Percentiles rank a stretch among this genome's conserved stretches.
Evolutionary conservation across 352 stramenopile genomes (phyloP).

Genomic region (Phytophthora crassamura): DNA sequence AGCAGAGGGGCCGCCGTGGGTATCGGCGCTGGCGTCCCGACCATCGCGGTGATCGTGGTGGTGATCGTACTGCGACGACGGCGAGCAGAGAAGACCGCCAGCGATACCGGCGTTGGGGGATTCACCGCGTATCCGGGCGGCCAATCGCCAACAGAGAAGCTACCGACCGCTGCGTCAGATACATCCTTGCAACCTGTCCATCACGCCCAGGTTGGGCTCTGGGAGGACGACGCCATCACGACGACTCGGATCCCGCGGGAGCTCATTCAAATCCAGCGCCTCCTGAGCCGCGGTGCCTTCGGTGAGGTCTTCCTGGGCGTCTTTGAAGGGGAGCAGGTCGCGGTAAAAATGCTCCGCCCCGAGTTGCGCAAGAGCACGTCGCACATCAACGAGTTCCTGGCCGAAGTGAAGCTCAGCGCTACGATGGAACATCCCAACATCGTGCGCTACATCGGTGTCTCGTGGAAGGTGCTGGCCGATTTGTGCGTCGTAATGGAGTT

Average conservation of each 20-base stretch:
- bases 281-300: constrained; percentile 34
- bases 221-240: constrained; percentile 34
- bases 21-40: neutral
- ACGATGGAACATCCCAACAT: constrained; percentile 29
- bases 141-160: neutral
- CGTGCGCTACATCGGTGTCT: constrained; percentile 26
- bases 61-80: neutral
- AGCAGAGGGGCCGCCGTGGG: too few relatives aligned
- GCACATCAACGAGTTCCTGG: constrained; percentile 33
- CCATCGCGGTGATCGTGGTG: constrained; percentile 1
- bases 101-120: neutral
- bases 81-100: neutral
- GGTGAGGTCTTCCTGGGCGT: constrained; percentile 37
- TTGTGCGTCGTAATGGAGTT: constrained; percentile 44
- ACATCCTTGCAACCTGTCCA: too few relatives aligned
- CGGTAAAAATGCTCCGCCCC: constrained; percentile 40
- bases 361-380: constrained; percentile 21
- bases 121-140: neutral
- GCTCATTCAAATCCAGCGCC: constrained; percentile 11
- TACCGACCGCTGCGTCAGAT: neutral
- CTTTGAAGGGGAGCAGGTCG: constrained; percentile 29
- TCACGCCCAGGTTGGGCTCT: constrained; percentile 1
- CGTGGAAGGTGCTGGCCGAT: constrained; percentile 33
- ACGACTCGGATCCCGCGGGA: constrained; percentile 26
- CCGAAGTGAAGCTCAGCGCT: constrained; percentile 34